phyloP scores from a whole-genome alignment of 345 rosid genomes.

The Salix brachista region DNA sequence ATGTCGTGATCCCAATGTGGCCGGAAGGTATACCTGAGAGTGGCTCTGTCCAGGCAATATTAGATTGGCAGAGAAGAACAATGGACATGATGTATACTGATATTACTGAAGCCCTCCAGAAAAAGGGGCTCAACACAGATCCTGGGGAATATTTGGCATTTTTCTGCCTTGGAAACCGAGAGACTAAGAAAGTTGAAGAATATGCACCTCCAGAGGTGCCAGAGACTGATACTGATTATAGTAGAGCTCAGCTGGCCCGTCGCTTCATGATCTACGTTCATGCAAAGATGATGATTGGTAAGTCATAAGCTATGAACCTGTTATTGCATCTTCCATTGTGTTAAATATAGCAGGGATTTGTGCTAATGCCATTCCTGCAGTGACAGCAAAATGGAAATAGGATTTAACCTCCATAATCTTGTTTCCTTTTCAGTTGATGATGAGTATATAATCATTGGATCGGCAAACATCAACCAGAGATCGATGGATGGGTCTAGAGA shows the following conservation, averaged over 20 bases:
- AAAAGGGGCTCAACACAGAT: slow-evolving; percentile 32
- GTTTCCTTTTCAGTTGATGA: slow-evolving; percentile 59
- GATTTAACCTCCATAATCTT: background rate
- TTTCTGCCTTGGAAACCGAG: slow-evolving; percentile 74
- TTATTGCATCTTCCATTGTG: too few species aligned
- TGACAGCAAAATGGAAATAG: too few species aligned
- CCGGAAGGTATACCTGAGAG: slow-evolving; percentile 81
- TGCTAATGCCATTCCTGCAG: too few species aligned
- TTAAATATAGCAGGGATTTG: too few species aligned
- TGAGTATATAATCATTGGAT: slow-evolving; percentile 83
- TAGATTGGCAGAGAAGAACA: slow-evolving; percentile 89
- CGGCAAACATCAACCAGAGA: slow-evolving; percentile 88
- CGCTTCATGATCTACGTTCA: slow-evolving; percentile 92
- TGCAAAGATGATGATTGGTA: slow-evolving; percentile 86
- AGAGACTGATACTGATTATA: slow-evolving; percentile 48
- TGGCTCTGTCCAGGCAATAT: slow-evolving; percentile 61
- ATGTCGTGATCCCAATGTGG: slow-evolving; percentile 84
- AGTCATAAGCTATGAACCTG: background rate
- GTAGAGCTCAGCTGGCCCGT: slow-evolving; percentile 61
- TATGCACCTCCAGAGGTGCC: slow-evolving; percentile 44
- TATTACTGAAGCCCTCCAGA: slow-evolving; percentile 42
- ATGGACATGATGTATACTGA: slow-evolving; percentile 88
- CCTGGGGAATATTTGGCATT: slow-evolving; percentile 69
- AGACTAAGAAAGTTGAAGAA: slow-evolving; percentile 37
- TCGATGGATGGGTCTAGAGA: slow-evolving; percentile 89